phyloP scores from a whole-genome alignment of 345 rosid species.

The Pistacia atlantica region DNA sequence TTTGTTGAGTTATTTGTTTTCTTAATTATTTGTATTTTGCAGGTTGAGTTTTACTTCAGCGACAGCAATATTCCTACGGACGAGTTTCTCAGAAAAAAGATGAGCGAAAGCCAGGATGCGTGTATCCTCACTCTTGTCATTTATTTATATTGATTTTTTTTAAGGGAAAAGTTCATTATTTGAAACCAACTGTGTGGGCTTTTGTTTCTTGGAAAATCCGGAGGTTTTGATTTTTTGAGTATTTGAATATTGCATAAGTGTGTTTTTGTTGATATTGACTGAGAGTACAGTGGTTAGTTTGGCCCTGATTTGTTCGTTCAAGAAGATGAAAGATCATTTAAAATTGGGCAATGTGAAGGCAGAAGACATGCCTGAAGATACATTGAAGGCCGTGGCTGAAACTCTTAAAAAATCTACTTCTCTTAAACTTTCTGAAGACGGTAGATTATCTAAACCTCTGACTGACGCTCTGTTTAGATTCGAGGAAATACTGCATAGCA shows the following conservation, averaged over 20 bases:
- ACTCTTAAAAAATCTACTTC: slow-evolving; percentile 69
- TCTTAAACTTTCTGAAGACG: slow-evolving; percentile 88
- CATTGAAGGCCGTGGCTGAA: slow-evolving; percentile 75
- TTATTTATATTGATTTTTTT: neutral
- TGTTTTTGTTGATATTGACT: slow-evolving; percentile 39
- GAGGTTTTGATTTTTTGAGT: neutral
- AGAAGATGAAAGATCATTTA: slow-evolving; percentile 86
- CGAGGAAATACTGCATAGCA: neutral
- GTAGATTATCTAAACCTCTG: slow-evolving; percentile 37
- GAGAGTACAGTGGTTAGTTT: slow-evolving; percentile 67
- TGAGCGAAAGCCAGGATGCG: slow-evolving; percentile 72
- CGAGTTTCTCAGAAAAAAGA: slow-evolving; percentile 61
- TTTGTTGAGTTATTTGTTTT: neutral
- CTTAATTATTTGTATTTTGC: neutral
- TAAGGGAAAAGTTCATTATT: neutral
- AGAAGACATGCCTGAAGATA: slow-evolving; percentile 75
- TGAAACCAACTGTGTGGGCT: neutral
- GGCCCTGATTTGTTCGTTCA: slow-evolving; percentile 89
- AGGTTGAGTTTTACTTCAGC: slow-evolving; percentile 97
- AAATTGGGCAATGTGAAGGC: slow-evolving; percentile 62
- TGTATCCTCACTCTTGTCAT: slow-evolving; percentile 49
- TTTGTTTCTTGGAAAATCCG: neutral
- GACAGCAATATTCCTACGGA: slow-evolving; percentile 94
- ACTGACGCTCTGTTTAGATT: neutral
- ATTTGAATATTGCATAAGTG: neutral